A percentile compares a stretch with the other conserved stretches of the same genome.
These are phyloP conservation scores for Panicum miliaceum DNA, from an alignment of 176 grass and related monocot species.

Conservation along the genomic window DNA sequence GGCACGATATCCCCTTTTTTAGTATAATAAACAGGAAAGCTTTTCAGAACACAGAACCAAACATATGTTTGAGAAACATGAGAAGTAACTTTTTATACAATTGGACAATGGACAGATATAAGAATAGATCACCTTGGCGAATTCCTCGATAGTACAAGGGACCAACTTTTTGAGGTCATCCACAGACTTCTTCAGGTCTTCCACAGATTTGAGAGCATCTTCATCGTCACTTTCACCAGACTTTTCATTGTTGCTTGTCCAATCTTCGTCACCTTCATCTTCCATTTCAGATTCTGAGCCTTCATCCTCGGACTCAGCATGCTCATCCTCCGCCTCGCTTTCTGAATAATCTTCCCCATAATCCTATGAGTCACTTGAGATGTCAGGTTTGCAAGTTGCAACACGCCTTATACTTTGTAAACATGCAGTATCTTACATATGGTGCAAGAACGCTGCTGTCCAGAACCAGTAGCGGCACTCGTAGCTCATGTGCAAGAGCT, in stretches of 20 bases:
- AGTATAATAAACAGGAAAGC: background rate
- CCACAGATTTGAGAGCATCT: slow-evolving; percentile 65
- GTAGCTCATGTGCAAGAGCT: slow-evolving; percentile 81
- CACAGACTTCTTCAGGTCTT: slow-evolving; percentile 69
- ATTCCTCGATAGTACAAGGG: slow-evolving; percentile 71
- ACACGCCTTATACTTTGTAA: slow-evolving; percentile 24
- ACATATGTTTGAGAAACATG: slow-evolving; percentile 9
- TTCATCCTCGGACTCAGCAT: slow-evolving; percentile 78
- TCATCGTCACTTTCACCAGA: slow-evolving; percentile 81
- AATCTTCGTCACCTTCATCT: slow-evolving; percentile 75
- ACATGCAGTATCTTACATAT: slow-evolving; percentile 67
- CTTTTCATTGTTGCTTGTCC: slow-evolving; percentile 74
- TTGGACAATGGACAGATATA: slow-evolving; percentile 6
- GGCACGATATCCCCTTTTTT: background rate
- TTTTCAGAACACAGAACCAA: background rate
- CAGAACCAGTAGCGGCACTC: slow-evolving; percentile 73
- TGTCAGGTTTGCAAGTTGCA: slow-evolving; percentile 40
- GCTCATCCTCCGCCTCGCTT: slow-evolving; percentile 67
- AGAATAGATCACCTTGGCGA: slow-evolving; percentile 64
- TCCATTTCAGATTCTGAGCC: slow-evolving; percentile 78
- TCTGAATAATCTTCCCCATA: slow-evolving; percentile 77
- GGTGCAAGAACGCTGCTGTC: slow-evolving; percentile 88
- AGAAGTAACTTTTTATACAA: background rate
- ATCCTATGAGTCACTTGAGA: slow-evolving; percentile 57
- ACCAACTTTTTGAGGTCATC: slow-evolving; percentile 72